Percentiles rank a stretch among this genome's conserved stretches.
These are phyloP conservation scores for Chlorella sp. DNA, from an alignment of 139 green algal species.

Conservation along the genomic window DNA sequence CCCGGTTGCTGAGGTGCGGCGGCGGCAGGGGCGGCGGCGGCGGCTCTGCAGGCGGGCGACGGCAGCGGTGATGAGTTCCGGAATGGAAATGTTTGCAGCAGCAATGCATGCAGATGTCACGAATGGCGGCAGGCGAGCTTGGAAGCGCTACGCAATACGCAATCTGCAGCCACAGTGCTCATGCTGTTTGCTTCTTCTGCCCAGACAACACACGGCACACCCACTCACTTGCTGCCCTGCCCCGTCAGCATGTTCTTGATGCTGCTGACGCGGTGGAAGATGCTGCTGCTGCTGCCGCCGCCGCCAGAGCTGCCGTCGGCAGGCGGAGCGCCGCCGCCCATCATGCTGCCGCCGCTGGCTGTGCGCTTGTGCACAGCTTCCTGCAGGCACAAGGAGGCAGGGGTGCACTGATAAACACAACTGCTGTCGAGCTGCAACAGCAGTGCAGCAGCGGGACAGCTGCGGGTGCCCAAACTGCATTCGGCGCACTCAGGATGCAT, in stretches of 20 bases:
- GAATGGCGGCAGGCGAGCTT: too few species aligned
- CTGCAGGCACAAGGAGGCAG: neutral
- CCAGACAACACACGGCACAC: neutral
- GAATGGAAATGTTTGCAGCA: too few species aligned
- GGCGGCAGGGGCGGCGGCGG: neutral
- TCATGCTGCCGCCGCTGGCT: slow-evolving; percentile 13
- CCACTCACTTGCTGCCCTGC: neutral
- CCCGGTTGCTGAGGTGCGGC: neutral
- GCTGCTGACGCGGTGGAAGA: slow-evolving; percentile 22
- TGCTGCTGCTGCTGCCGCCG: neutral
- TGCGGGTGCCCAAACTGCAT: too few species aligned
- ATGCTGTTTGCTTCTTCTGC: too few species aligned
- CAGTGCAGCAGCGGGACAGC: too few species aligned
- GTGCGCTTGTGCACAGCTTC: neutral
- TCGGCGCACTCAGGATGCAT: neutral
- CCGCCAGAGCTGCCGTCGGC: neutral
- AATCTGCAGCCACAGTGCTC: too few species aligned
- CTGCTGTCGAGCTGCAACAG: too few species aligned
- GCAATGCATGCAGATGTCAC: too few species aligned
- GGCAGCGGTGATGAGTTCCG: too few species aligned
- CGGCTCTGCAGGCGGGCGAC: neutral
- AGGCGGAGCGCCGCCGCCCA: neutral
- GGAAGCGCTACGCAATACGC: too few species aligned
- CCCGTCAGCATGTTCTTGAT: slow-evolving; percentile 8
- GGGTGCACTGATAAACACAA: too few species aligned